Evolutionary conservation across 2,329 filamentous ascomycete species (phyloP), one percentile per base, ranked within the genome.

Genomic region (Monosporascus sp.): DNA sequence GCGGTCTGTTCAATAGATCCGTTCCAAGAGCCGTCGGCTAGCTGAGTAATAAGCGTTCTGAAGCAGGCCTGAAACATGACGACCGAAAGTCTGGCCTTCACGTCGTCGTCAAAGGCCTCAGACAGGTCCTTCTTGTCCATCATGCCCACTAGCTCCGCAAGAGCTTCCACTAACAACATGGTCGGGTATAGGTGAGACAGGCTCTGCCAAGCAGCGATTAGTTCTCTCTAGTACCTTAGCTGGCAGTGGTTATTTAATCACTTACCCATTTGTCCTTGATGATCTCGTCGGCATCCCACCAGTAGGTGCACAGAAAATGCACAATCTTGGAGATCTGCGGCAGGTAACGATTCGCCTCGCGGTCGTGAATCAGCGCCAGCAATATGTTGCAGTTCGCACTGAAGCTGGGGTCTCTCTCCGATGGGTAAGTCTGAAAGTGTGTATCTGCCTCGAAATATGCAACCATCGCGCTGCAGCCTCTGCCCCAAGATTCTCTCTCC

Each of bases 371-470:
- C 11, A 71, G 57, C 9, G 68, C 66, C 36, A 66, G 38, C 3
- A 72, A 52, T 14, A 65, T 65, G 52, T 71, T 70, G 53, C 65
- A 69, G 56, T 71, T 71, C 2, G 67, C 67, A 3, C 60, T 68
- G n/a, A 68, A 62, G 44, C 67, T 70, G 3, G 64, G 58, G 51
- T 69, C 59, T 26, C 66, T 51, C 55, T 71, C 69, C 6, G 50
- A 44, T 1, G 57, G 48, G 48, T 70, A 71, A 1, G 68, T 71
- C 14, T 55, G 57, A 52, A 71, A 71, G 52, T 69, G 65, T 9
- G 50, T 51, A 3, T 60, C 56, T 2, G 56, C 53, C 52, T 70
- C 65, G 46, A 70, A 71, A 4, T 53, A 50, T 5, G 59, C 45
- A 17, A 71, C 48, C 57, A 68, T 54, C 19, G 52, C 46, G 36